Conservation (phyloP, 1,139 yeast genomes). For the Geotrichum reessii region DNA sequence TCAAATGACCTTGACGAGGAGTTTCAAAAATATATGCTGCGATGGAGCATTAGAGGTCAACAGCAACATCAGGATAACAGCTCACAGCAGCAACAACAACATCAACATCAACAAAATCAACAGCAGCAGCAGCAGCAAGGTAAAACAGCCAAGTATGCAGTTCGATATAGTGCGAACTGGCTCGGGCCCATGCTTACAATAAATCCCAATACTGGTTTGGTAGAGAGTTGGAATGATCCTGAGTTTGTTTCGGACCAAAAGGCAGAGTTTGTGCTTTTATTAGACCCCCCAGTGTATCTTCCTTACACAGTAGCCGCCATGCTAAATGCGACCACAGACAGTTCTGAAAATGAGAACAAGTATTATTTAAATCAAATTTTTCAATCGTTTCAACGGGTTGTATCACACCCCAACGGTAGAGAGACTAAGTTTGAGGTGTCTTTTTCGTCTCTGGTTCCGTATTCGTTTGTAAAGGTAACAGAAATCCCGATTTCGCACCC, state of each 20-base stretch:
- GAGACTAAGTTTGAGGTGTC: slow-evolving; percentile 24
- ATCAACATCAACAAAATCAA: not conserved
- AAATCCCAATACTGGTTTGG: slow-evolving; percentile 18
- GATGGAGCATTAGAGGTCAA: slow-evolving; percentile 16
- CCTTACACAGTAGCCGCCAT: slow-evolving; percentile 26
- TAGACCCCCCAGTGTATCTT: slow-evolving; percentile 33
- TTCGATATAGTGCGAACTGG: slow-evolving; percentile 30
- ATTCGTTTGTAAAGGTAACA: slow-evolving; percentile 27
- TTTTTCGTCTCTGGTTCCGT: slow-evolving; percentile 32
- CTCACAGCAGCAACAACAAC: not conserved
- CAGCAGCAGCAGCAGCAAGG: not conserved
- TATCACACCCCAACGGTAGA: slow-evolving; percentile 17
- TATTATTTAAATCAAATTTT: slow-evolving; percentile 13
- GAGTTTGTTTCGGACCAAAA: slow-evolving; percentile 26
- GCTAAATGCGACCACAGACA: slow-evolving; percentile 22
- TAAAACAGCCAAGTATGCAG: slow-evolving; percentile 21
- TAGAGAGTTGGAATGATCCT: slow-evolving; percentile 28
- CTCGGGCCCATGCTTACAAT: slow-evolving; percentile 17
- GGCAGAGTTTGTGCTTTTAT: slow-evolving; percentile 31
- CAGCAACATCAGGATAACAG: slow-evolving; percentile 3
- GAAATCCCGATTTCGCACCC: slow-evolving; percentile 36
- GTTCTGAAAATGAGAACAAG: slow-evolving; percentile 4
- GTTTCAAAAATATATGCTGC: slow-evolving; percentile 15
- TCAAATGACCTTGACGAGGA: not conserved
- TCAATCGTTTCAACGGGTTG: slow-evolving; percentile 16